Evolutionary conservation across 768 basidiomycete genomes (phyloP).

Genomic region (Leccinellum albellum): DNA sequence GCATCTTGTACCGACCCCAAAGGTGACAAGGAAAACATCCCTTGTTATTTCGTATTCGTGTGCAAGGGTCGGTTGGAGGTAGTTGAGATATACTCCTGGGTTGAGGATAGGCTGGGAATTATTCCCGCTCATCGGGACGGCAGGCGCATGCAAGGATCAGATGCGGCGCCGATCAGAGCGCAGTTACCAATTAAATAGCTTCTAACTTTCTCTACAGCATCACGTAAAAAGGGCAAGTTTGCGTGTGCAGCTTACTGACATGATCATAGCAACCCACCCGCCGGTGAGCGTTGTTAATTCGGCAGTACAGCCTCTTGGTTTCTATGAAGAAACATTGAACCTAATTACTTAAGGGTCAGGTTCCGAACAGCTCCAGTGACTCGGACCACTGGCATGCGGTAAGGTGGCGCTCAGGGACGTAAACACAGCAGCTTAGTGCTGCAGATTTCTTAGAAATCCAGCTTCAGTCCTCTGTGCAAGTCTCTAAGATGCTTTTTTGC

Average conservation of each 20-base stretch:
- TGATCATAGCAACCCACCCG: background rate
- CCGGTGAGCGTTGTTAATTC: background rate
- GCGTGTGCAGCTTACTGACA: background rate
- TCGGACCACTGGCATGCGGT: too few relatives aligned
- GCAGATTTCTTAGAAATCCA: background rate
- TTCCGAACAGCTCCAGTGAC: background rate
- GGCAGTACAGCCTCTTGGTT: background rate
- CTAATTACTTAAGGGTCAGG: background rate
- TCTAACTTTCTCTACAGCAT: background rate
- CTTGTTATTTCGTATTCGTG: conserved; percentile 18
- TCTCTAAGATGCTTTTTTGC: background rate
- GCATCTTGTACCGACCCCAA: conserved; percentile 14
- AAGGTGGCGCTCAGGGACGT: background rate
- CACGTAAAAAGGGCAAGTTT: background rate
- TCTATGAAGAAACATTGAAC: background rate
- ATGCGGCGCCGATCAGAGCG: background rate
- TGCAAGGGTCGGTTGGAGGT: conserved; percentile 20
- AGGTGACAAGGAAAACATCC: conserved; percentile 15
- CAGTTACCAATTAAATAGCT: background rate
- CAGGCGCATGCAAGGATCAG: background rate
- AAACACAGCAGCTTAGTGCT: background rate
- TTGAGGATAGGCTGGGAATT: conserved; percentile 14
- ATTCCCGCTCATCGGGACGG: conserved; percentile 1
- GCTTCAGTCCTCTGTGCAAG: background rate
- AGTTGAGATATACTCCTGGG: conserved; percentile 24